Conservation (phyloP, 352 stramenopile species). For the Phytopythium boreale region DNA sequence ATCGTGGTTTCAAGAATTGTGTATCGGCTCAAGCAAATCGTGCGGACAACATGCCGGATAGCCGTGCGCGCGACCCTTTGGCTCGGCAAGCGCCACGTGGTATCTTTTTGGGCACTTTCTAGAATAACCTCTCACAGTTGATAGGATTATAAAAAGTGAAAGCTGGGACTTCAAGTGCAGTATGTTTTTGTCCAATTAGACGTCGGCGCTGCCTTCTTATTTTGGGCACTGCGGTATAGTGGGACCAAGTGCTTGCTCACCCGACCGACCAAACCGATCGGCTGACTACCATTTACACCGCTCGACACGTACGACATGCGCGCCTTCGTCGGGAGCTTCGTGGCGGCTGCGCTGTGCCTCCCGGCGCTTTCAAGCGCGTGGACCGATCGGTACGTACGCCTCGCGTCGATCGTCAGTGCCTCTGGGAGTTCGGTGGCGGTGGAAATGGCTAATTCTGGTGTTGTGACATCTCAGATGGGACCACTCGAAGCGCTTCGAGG, state of each 20-base stretch:
- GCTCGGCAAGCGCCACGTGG: slow-evolving; percentile 6
- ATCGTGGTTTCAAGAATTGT: neutral
- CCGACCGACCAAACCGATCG: neutral
- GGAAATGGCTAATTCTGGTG: neutral
- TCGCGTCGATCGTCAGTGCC: neutral
- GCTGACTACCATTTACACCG: neutral
- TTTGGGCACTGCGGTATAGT: neutral
- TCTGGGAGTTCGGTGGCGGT: neutral
- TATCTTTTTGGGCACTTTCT: slow-evolving; percentile 21
- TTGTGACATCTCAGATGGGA: slow-evolving; percentile 45
- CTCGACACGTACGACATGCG: slow-evolving; percentile 2
- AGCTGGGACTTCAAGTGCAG: slow-evolving; percentile 23
- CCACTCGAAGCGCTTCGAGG: slow-evolving; percentile 75
- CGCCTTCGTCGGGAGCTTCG: slow-evolving; percentile 6
- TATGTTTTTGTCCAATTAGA: neutral
- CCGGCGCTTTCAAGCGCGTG: slow-evolving; percentile 31
- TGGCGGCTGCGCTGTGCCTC: slow-evolving; percentile 13
- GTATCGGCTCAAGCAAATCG: neutral
- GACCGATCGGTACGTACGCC: slow-evolving; percentile 41
- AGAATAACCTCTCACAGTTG: slow-evolving; percentile 20
- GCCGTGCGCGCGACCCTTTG: neutral
- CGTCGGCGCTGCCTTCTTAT: neutral
- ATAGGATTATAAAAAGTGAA: neutral
- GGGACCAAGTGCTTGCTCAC: neutral
- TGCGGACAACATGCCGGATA: neutral